These are phyloP conservation scores for Pigoraptor vietnamica DNA, from an alignment of 78 protist genomes.

Conservation along the genomic window DNA sequence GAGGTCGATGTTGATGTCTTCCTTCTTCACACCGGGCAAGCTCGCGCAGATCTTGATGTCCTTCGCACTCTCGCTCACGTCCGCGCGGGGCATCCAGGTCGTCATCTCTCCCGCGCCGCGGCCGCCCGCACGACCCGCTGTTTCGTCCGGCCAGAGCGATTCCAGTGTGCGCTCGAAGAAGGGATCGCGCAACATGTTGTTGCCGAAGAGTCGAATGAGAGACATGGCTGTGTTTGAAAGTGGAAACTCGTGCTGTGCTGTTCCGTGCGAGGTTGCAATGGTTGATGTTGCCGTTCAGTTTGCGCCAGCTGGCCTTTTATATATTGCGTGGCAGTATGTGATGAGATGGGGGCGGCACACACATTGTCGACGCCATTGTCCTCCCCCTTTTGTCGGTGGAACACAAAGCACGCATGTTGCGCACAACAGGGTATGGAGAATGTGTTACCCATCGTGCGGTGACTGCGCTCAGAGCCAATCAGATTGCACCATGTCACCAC, in stretches of 20 bases:
- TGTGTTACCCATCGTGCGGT: too few species aligned
- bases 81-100: neutral
- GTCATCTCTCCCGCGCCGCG: neutral
- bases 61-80: neutral
- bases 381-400: too few species aligned
- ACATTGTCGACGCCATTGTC: too few species aligned
- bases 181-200: neutral
- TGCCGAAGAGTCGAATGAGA: neutral
- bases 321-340: too few species aligned
- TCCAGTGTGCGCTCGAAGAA: neutral
- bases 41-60: neutral
- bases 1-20: neutral
- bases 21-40: neutral
- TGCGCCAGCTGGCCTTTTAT: too few species aligned
- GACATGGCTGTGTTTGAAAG: neutral
- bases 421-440: too few species aligned
- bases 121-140: neutral
- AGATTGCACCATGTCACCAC: too few species aligned
- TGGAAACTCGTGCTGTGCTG: neutral
- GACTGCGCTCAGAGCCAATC: too few species aligned
- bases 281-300: too few species aligned
- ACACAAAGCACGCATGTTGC: too few species aligned
- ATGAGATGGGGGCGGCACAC: too few species aligned
- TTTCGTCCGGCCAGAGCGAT: neutral
- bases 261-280: too few species aligned